phyloP scores from a whole-genome alignment of 441 rosid genomes.

The Erysimum cheiri region DNA sequence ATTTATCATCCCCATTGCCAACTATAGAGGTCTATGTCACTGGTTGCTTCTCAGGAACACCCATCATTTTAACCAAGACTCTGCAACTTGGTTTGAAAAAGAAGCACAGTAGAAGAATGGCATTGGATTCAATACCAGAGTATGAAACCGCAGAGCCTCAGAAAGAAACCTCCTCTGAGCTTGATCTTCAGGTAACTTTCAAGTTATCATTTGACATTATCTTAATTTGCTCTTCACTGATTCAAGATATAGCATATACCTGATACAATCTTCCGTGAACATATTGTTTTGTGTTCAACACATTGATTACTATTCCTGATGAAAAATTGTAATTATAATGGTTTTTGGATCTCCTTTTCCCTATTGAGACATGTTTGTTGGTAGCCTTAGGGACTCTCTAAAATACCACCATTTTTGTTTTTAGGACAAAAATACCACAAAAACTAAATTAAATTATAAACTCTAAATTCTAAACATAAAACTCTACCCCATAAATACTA shows the following conservation, averaged over 20 bases:
- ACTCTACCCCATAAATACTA: too few species aligned
- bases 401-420: too few species aligned
- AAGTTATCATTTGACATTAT: not conserved
- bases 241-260: constrained; percentile 25
- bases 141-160: constrained; percentile 49
- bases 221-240: not conserved
- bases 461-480: too few species aligned
- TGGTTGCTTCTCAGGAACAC: constrained; percentile 65
- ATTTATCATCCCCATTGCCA: constrained; percentile 51
- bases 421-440: too few species aligned
- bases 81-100: constrained; percentile 56
- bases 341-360: constrained; percentile 18
- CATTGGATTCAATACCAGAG: constrained; percentile 67
- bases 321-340: not conserved
- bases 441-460: too few species aligned
- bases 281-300: constrained; percentile 3
- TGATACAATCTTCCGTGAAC: not conserved
- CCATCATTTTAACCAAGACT: constrained; percentile 65
- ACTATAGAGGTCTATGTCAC: constrained; percentile 70
- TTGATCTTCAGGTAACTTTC: constrained; percentile 57
- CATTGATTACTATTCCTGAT: constrained; percentile 19
- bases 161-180: constrained; percentile 44
- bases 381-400: constrained; percentile 2
- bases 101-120: constrained; percentile 48
- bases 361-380: constrained; percentile 15